Evolutionary conservation across 345 rosid species (phyloP).

Genomic region (Zanthoxylum bungeanum): DNA sequence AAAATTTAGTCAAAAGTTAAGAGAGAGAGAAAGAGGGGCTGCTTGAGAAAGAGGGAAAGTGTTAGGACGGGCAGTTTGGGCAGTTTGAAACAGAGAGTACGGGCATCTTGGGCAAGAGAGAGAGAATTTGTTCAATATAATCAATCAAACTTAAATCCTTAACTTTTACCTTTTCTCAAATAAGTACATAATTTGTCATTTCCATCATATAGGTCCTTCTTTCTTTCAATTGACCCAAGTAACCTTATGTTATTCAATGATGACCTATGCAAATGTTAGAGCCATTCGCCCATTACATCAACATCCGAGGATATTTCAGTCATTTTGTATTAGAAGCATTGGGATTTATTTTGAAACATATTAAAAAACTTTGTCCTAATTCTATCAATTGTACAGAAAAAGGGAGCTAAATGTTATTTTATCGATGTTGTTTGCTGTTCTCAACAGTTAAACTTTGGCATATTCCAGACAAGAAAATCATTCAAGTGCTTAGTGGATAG

Average conservation of each 20-base stretch:
- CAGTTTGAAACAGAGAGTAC: slow-evolving; percentile 40
- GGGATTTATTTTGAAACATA: background rate
- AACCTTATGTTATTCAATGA: background rate
- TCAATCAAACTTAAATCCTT: background rate
- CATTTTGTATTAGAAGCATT: too few species aligned
- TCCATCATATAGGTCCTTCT: background rate
- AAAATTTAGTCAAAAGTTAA: slow-evolving; percentile 48
- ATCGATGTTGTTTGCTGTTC: background rate
- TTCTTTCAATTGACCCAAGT: background rate
- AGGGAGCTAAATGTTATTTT: background rate
- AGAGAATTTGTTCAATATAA: background rate
- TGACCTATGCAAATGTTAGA: too few species aligned
- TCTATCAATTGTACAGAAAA: too few species aligned
- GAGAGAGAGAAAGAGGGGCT: slow-evolving; percentile 22
- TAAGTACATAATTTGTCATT: too few species aligned
- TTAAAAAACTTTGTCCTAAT: background rate
- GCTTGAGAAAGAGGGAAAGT: slow-evolving; percentile 53
- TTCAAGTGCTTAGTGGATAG: slow-evolving; percentile 16
- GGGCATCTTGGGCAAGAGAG: slow-evolving; percentile 56
- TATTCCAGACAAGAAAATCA: slow-evolving; percentile 33
- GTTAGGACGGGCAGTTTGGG: slow-evolving; percentile 61
- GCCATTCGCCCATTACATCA: too few species aligned
- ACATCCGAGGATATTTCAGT: too few species aligned
- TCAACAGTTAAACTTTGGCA: slow-evolving; percentile 34
- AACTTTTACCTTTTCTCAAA: too few species aligned